These are phyloP conservation scores for Chaetomium fimeti DNA, from an alignment of 495 filamentous ascomycete genomes.

Conservation along the genomic window DNA sequence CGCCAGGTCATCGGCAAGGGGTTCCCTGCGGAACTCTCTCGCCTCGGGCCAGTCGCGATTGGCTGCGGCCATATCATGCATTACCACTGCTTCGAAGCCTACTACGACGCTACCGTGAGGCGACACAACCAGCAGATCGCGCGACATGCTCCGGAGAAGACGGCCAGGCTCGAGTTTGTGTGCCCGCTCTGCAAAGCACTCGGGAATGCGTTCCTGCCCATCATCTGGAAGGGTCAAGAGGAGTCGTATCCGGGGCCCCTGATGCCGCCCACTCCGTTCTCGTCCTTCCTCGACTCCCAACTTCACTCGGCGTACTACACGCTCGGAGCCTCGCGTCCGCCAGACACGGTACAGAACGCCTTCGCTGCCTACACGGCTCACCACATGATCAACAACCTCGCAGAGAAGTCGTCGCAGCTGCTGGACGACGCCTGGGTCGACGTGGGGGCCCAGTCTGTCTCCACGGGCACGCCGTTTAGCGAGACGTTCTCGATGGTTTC, in stretches of 20 bases:
- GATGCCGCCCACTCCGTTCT: constrained; percentile 57
- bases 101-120: constrained; percentile 74
- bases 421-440: constrained; percentile 40
- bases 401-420: constrained; percentile 37
- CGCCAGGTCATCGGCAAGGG: constrained; percentile 85
- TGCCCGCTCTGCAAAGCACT: constrained; percentile 98
- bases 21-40: constrained; percentile 65
- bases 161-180: constrained; percentile 79
- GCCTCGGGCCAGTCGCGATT: constrained; percentile 78
- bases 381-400: constrained; percentile 58
- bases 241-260: constrained; percentile 72
- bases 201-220: constrained; percentile 91
- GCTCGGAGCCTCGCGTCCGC: constrained; percentile 41
- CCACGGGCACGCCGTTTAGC: constrained; percentile 35
- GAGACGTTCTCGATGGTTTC: constrained; percentile 33
- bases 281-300: constrained; percentile 58
- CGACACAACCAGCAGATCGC: constrained; percentile 90
- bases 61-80: constrained; percentile 99
- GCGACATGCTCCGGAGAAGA: constrained; percentile 81
- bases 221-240: constrained; percentile 91
- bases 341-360: constrained; percentile 52
- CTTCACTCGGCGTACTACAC: constrained; percentile 39
- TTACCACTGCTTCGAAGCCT: constrained; percentile 90
- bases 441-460: constrained; percentile 30
- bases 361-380: constrained; percentile 67